Conservation (phyloP, 768 basidiomycete species). For the Pholiota molesta region DNA sequence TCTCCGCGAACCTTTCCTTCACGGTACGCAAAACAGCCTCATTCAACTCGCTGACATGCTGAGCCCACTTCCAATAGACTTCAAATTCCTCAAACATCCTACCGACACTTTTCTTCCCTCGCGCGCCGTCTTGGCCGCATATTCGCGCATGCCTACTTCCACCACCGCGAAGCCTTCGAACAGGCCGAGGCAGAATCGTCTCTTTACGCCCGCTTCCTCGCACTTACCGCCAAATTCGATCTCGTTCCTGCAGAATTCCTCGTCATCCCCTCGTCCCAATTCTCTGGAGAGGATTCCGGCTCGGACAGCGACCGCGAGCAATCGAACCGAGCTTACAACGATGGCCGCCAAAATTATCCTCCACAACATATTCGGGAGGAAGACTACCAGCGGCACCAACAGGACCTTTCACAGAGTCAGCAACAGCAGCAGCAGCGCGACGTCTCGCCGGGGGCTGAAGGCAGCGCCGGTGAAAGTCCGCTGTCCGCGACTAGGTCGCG, state of each 20-base stretch:
- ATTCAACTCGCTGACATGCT: neutral
- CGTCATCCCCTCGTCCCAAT: slow-evolving; percentile 61
- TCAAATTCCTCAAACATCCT: slow-evolving; percentile 77
- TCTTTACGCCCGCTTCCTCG: slow-evolving; percentile 87
- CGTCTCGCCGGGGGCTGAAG: slow-evolving; percentile 1
- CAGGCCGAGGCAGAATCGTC: slow-evolving; percentile 91
- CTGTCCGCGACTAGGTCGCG: slow-evolving; percentile 37
- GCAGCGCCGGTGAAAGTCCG: slow-evolving; percentile 14
- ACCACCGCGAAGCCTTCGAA: slow-evolving; percentile 90
- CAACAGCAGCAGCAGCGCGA: neutral
- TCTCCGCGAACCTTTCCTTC: slow-evolving; percentile 92
- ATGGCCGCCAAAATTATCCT: slow-evolving; percentile 8
- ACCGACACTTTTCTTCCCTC: slow-evolving; percentile 88
- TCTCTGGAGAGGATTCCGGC: slow-evolving; percentile 25
- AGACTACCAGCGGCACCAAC: slow-evolving; percentile 2
- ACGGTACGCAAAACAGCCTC: slow-evolving; percentile 48
- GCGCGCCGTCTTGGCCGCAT: slow-evolving; percentile 92
- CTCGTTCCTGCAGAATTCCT: slow-evolving; percentile 84
- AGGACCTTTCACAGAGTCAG: neutral
- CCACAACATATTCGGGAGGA: slow-evolving; percentile 12
- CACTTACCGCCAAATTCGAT: slow-evolving; percentile 77
- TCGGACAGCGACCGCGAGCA: slow-evolving; percentile 18
- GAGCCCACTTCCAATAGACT: slow-evolving; percentile 48
- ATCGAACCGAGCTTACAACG: slow-evolving; percentile 29
- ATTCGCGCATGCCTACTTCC: slow-evolving; percentile 96